Evolutionary conservation across 805 yeast genomes (phyloP), one percentile per base, ranked within the genome.

Genomic region (Tetrapisispora namnaoensis): DNA sequence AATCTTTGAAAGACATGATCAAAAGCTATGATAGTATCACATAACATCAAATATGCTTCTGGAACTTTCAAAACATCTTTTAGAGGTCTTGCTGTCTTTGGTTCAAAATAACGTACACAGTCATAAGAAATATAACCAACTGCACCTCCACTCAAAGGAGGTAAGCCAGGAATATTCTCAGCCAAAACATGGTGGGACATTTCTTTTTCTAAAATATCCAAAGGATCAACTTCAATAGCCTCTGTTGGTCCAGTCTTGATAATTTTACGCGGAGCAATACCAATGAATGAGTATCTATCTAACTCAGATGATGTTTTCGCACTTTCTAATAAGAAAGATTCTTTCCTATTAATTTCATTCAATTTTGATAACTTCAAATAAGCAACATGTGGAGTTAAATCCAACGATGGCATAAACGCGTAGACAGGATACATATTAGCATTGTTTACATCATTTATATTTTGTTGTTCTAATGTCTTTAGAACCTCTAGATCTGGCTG

Each of bases 91-190:
- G 75, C 76, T 1, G 98, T 91, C 57, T 76, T 82, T 51, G 99
- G 99, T 70, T 93, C 99, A 57, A 93, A 93, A 68, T 93, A 93
- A 64, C 88, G 86, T 61, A 93, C 85, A 72, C 99, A 93, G 67
- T 93, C 99, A 61, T 93, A 93, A 1, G 97, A 87, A 41, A 93
- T 81, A 63, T 89, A 93, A 1, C 99, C 99, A 48, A 91, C 77
- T 6, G 98, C 98, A 54, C 99, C 99, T 50, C 99, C 99, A 57
- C 90, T 82, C 50, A 89, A 70, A 53, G 76, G 78, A 14, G 96
- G 87, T 45, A 90, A 71, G 39, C 95, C 95, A 0, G 95, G 95
- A 45, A 87, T 70, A 40, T 66, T 65, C 56, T 78, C 80, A 1
- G 90, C 87, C 60, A 86, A 88, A 48, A 73, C 77, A 59, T 76